A percentile compares a stretch with the other conserved stretches of the same genome.
phyloP scores from a whole-genome alignment of 177 flowering plant genomes.

The Vitis hybrid region DNA sequence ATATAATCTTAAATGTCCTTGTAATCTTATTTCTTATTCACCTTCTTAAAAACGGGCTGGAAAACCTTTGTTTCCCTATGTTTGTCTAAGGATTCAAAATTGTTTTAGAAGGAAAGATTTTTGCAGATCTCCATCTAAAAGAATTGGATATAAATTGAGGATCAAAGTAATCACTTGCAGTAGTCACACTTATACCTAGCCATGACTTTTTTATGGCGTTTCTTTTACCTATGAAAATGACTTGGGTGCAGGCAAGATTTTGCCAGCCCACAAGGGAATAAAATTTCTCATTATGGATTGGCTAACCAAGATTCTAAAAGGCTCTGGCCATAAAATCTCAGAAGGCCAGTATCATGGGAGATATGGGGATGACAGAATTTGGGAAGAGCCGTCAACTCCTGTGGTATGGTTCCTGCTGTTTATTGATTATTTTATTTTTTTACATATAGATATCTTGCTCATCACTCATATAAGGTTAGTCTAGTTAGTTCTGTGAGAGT shows the following conservation, averaged over 20 bases:
- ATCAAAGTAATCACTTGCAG: too few species aligned
- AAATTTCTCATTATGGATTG: constrained; percentile 63
- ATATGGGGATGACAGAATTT: constrained; percentile 38
- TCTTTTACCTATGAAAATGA: background rate
- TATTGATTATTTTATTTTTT: background rate
- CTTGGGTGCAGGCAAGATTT: constrained; percentile 21
- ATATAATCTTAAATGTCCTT: too few species aligned
- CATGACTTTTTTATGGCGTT: background rate
- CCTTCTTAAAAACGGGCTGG: too few species aligned
- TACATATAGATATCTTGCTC: constrained; percentile 4
- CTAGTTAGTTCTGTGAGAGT: background rate
- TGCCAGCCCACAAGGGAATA: constrained; percentile 9
- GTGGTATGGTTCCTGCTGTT: constrained; percentile 30
- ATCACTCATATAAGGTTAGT: background rate
- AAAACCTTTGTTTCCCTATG: too few species aligned
- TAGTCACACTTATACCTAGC: too few species aligned
- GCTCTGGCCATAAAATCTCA: constrained; percentile 61
- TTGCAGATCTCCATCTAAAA: too few species aligned
- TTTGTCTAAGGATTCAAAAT: too few species aligned
- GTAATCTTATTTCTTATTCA: too few species aligned
- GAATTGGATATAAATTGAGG: too few species aligned
- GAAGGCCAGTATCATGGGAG: constrained; percentile 69
- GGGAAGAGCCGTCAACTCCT: constrained; percentile 40
- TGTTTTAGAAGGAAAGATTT: too few species aligned
- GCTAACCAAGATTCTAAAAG: constrained; percentile 78